phyloP scores from a whole-genome alignment of 23 red algal genomes.

The Gracilaria vermiculophylla region DNA sequence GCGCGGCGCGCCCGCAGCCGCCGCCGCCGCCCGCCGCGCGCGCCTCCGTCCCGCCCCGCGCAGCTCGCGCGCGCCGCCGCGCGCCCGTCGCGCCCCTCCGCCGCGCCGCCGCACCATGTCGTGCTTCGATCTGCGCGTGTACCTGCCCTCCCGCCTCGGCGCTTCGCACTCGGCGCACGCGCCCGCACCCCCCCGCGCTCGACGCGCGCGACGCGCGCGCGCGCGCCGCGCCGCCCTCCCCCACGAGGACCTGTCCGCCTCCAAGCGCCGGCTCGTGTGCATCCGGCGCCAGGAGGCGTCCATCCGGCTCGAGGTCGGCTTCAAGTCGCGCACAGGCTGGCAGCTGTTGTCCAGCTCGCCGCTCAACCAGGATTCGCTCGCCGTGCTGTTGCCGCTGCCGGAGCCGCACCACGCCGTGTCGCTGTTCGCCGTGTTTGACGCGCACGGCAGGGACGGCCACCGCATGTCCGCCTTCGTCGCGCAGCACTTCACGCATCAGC shows the following conservation, averaged over 20 bases:
- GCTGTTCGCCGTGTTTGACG: slow-evolving; percentile 78
- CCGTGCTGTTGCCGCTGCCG: slow-evolving; percentile 26
- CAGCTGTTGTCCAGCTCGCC: slow-evolving; percentile 61
- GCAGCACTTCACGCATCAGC: slow-evolving; percentile 15
- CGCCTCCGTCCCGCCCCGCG: not conserved
- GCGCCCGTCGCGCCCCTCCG: not conserved
- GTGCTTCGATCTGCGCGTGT: slow-evolving; percentile 27
- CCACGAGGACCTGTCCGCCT: slow-evolving; percentile 28
- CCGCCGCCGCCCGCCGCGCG: not conserved
- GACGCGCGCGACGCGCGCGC: not conserved
- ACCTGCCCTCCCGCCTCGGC: not conserved
- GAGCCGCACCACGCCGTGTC: slow-evolving; percentile 21
- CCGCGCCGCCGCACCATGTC: not conserved
- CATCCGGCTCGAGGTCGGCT: slow-evolving; percentile 53
- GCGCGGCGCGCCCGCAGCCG: too few species aligned
- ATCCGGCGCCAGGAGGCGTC: slow-evolving; percentile 52
- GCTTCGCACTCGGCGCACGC: not conserved
- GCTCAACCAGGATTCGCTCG: slow-evolving; percentile 70
- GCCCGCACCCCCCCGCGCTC: not conserved
- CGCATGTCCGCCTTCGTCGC: slow-evolving; percentile 60
- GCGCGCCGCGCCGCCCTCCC: not conserved
- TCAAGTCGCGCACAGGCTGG: slow-evolving; percentile 76
- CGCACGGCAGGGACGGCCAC: slow-evolving; percentile 68
- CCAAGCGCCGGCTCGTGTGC: slow-evolving; percentile 46
- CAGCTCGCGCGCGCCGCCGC: not conserved